Conservation (phyloP, 495 filamentous ascomycete species). For the Penicillium herquei region DNA sequence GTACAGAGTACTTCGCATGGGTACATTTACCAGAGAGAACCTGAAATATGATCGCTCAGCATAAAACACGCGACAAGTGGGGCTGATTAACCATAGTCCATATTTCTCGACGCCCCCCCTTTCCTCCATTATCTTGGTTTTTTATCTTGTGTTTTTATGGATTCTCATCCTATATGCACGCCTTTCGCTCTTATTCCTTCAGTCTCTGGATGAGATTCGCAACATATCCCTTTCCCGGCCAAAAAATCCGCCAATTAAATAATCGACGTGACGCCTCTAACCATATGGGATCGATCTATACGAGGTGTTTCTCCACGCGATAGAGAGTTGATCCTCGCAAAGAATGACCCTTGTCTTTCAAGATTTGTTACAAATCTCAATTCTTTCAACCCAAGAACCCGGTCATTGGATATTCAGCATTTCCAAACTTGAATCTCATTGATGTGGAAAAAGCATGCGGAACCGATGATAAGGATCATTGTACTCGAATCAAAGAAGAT, state of each 20-base stretch:
- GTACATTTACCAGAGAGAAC: background rate
- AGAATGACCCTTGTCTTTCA: background rate
- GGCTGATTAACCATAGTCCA: too few relatives aligned
- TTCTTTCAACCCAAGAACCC: constrained; percentile 7
- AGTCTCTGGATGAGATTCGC: too few relatives aligned
- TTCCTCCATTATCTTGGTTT: background rate
- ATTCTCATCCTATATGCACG: too few relatives aligned
- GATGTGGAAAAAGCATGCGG: constrained; percentile 4
- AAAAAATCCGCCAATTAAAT: background rate
- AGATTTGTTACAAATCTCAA: background rate
- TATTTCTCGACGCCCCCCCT: background rate
- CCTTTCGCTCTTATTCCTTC: background rate
- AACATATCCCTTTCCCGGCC: background rate
- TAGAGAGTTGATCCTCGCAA: background rate
- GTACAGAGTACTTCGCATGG: background rate
- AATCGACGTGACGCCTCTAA: background rate
- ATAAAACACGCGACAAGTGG: constrained; percentile 16
- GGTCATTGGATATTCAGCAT: constrained; percentile 9
- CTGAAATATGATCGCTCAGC: background rate
- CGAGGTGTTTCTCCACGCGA: background rate
- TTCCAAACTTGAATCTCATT: background rate
- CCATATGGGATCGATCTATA: background rate
- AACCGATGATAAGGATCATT: background rate
- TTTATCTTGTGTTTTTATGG: too few relatives aligned
- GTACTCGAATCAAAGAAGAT: too few relatives aligned